These are phyloP conservation scores for Ceratocystis colombiana DNA, from an alignment of 2,329 filamentous ascomycete genomes.

Conservation along the genomic window DNA sequence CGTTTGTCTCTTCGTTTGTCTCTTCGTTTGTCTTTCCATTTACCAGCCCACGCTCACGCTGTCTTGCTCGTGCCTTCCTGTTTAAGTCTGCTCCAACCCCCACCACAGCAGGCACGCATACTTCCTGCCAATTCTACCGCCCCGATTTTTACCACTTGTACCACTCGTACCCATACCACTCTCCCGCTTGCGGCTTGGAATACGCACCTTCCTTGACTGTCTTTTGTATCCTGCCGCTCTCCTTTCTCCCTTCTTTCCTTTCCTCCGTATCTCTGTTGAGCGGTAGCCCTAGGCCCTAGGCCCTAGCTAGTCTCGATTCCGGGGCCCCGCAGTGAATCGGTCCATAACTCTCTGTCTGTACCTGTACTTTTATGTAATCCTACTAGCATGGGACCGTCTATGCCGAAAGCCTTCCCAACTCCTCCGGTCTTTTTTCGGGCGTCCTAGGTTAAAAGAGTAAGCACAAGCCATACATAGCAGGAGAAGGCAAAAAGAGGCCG, in stretches of 20 bases:
- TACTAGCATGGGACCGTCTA: background rate
- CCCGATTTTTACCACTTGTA: background rate
- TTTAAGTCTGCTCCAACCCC: background rate
- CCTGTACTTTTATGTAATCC: background rate
- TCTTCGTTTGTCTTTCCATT: background rate
- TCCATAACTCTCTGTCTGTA: background rate
- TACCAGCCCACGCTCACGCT: background rate
- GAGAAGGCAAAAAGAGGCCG: background rate
- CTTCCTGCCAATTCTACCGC: background rate
- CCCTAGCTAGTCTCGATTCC: background rate
- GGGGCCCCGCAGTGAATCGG: background rate
- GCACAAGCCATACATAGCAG: constrained; percentile 2
- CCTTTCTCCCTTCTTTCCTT: background rate
- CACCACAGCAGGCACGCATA: background rate
- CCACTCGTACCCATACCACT: background rate
- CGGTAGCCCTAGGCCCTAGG: background rate
- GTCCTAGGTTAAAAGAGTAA: background rate
- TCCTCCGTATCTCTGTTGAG: background rate
- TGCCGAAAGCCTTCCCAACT: background rate
- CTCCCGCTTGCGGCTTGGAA: background rate
- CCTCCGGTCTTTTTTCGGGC: constrained; percentile 14
- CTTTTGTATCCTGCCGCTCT: background rate
- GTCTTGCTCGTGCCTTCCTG: constrained; percentile 5
- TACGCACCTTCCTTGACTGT: background rate
- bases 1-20: background rate